Base-by-base conservation (phyloP, 805 yeast genomes). In the Saturnispora dispora region DNA sequence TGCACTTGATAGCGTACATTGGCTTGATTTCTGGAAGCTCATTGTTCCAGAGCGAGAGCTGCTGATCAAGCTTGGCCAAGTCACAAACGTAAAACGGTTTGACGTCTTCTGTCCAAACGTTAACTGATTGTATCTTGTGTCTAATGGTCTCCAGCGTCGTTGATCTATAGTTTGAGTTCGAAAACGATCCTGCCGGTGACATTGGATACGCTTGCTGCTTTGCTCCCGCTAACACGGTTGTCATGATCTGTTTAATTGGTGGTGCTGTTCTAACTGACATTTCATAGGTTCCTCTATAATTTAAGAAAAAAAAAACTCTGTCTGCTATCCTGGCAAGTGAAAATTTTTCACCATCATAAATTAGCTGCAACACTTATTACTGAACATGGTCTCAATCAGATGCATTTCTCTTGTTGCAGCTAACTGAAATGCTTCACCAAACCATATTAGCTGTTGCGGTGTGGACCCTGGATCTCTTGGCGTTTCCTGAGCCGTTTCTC, bases 1-100 rank as follows among this genome's bases (percentile, higher is more conserved):
- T 91, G 71, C 98, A 91, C 69, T 91, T 91, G 58, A 91, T 93
- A 18, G 99, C 99, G 68, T 90, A 91, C 63, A 77, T 83, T n/a
- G 97, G 96, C 52, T 78, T 76, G 36, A 91, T 83, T 43, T 82
- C 71, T 20, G 96, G 96, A 60, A 91, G 72, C 39, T 71, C 65
- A 22, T 58, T 47, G 28, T 64, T 62, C 97, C 98, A 91, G 40
- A 78, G 70, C n/a, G 66, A 55, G 54, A 74, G 75, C 50, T 88
- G 74, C 52, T 82, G 74, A 53, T 71, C 72, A 35, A 93, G 76
- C 60, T 84, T 83, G 28, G 86, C 88, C 54, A 88, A 68, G 68
- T 91, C 96, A 58, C 93, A 86, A 43, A 91, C 87, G 61, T 83
- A 91, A 63, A 91, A 91, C 6, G 97, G 81, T 60, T 85, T 85